Percentiles rank a stretch among this genome's conserved stretches.
These are phyloP conservation scores for Zopfochytrium polystomum DNA, from an alignment of 371 early-diverging fungal genomes.

Conservation along the genomic window DNA sequence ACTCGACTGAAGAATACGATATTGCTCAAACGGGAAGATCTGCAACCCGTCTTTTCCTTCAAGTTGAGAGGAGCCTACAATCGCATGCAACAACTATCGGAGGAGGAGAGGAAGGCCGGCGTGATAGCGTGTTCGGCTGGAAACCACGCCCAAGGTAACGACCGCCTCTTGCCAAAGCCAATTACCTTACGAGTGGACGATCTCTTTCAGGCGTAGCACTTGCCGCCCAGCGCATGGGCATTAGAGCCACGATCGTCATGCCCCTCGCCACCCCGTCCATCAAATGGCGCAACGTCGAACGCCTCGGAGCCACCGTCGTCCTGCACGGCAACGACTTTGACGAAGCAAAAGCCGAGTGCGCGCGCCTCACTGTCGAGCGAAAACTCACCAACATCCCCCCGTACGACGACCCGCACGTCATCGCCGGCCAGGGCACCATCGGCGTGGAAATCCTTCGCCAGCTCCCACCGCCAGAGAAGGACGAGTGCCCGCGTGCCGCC, in stretches of 20 bases:
- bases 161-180: no score
- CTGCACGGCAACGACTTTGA: slow-evolving; percentile 86
- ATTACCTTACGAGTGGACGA: no score
- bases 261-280: slow-evolving; percentile 67
- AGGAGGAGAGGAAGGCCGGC: slow-evolving; percentile 29
- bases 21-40: slow-evolving; percentile 87
- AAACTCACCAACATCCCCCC: slow-evolving; percentile 84
- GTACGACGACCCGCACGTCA: slow-evolving; percentile 92
- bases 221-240: slow-evolving; percentile 79
- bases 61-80: slow-evolving; percentile 95
- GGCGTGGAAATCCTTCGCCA: slow-evolving; percentile 89
- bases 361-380: slow-evolving; percentile 45
- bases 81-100: slow-evolving; percentile 56
- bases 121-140: slow-evolving; percentile 36
- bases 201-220: no score
- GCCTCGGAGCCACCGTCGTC: slow-evolving; percentile 86
- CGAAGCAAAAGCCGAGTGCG: slow-evolving; percentile 82
- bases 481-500: no score
- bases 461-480: slow-evolving; percentile 31
- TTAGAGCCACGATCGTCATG: slow-evolving; percentile 89
- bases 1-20: slow-evolving; percentile 62
- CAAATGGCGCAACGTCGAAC: slow-evolving; percentile 79
- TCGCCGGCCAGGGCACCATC: slow-evolving; percentile 95
- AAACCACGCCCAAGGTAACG: slow-evolving; percentile 46
- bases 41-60: slow-evolving; percentile 76